These are phyloP conservation scores for Hyaloscypha finlandica DNA, from an alignment of 495 filamentous ascomycete genomes.

Conservation along the genomic window DNA sequence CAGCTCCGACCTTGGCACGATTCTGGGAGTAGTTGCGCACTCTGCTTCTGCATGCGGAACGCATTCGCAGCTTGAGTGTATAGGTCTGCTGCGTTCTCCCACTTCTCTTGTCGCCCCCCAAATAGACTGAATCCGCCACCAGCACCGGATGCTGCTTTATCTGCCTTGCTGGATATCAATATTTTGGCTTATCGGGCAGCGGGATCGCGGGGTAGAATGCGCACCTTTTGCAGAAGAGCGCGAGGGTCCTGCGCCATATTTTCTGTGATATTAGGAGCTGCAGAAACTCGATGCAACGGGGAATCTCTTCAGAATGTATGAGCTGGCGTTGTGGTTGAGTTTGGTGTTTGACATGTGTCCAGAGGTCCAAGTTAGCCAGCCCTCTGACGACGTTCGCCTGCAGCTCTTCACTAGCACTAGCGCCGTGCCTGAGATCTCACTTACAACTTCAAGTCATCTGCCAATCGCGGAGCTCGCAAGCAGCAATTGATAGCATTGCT, in stretches of 20 bases:
- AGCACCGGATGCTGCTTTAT: slow-evolving; percentile 70
- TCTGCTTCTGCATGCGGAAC: slow-evolving; percentile 72
- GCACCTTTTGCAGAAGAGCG: slow-evolving; percentile 58
- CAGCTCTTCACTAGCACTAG: slow-evolving; percentile 7
- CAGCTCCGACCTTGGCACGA: slow-evolving; percentile 1
- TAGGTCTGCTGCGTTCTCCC: slow-evolving; percentile 77
- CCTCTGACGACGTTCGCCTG: slow-evolving; percentile 13
- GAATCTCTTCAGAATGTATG: not conserved
- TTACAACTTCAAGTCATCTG: not conserved
- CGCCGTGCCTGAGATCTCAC: not conserved
- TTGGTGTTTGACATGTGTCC: slow-evolving; percentile 12
- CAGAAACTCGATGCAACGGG: not conserved
- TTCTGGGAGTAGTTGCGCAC: slow-evolving; percentile 41
- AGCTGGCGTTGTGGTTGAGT: not conserved
- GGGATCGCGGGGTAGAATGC: slow-evolving; percentile 30
- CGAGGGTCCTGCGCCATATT: slow-evolving; percentile 51
- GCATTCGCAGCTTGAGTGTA: slow-evolving; percentile 82
- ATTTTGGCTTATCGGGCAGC: slow-evolving; percentile 19
- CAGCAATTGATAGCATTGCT: not conserved
- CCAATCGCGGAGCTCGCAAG: not conserved
- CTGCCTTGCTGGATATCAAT: slow-evolving; percentile 58
- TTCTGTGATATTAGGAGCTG: not conserved
- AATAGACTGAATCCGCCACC: slow-evolving; percentile 74
- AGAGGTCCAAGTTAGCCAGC: not conserved
- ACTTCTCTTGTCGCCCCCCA: slow-evolving; percentile 78